phyloP scores from a whole-genome alignment of 805 yeast genomes.

The Metschnikowia lachancei region DNA sequence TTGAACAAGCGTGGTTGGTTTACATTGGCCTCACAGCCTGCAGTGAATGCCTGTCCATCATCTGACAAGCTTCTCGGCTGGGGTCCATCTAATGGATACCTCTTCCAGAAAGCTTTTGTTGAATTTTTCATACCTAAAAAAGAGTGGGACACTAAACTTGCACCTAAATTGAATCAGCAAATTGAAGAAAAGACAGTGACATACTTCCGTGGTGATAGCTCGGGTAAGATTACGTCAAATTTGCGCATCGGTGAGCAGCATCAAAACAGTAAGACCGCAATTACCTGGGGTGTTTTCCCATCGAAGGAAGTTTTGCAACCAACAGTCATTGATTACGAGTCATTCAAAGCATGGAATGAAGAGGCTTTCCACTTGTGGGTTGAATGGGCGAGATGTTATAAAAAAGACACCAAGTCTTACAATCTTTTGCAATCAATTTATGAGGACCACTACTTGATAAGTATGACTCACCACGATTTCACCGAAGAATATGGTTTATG shows the following conservation, averaged over 20 bases:
- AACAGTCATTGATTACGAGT: conserved; percentile 86
- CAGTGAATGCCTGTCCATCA: conserved; percentile 74
- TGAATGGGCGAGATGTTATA: conserved; percentile 87
- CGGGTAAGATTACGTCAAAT: conserved; percentile 60
- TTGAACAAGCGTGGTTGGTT: conserved; percentile 73
- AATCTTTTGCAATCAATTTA: conserved; percentile 59
- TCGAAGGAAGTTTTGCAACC: conserved; percentile 87
- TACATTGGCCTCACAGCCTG: conserved; percentile 95
- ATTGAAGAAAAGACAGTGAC: conserved; percentile 51
- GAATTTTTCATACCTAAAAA: conserved; percentile 69
- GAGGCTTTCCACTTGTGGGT: conserved; percentile 90
- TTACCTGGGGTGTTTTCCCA: conserved; percentile 98
- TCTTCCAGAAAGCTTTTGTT: conserved; percentile 93
- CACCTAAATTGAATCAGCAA: conserved; percentile 45
- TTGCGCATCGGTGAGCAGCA: conserved; percentile 38
- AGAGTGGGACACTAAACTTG: conserved; percentile 60
- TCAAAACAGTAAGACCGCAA: conserved; percentile 61
- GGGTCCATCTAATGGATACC: conserved; percentile 90
- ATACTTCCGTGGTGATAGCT: conserved; percentile 69
- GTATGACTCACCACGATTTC: conserved; percentile 83
- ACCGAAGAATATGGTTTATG: conserved; percentile 71
- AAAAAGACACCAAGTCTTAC: conserved; percentile 52
- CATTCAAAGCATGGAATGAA: conserved; percentile 94
- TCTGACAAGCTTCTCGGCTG: conserved; percentile 92
- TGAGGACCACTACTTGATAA: conserved; percentile 69